These are phyloP conservation scores for Aspergillus fumigatiaffinis DNA, from an alignment of 2,329 filamentous ascomycete genomes.

Conservation along the genomic window DNA sequence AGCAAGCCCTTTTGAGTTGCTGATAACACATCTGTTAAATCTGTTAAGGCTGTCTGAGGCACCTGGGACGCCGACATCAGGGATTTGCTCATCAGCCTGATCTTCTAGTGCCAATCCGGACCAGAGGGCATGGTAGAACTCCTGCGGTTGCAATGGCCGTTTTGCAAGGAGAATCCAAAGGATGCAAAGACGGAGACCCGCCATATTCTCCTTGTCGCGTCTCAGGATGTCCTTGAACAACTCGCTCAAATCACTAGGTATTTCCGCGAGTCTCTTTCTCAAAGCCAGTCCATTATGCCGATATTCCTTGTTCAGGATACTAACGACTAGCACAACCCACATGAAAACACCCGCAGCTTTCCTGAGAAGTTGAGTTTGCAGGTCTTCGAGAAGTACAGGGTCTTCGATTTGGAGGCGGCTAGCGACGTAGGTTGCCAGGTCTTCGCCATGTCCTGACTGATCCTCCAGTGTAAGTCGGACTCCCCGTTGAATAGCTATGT, in stretches of 20 bases:
- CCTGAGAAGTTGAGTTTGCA: constrained; percentile 30
- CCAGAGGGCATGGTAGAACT: constrained; percentile 17
- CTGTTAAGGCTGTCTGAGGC: background rate
- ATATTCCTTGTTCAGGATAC: constrained; percentile 45
- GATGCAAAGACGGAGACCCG: constrained; percentile 45
- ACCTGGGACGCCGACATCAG: constrained; percentile 4
- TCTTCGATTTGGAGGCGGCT: constrained; percentile 15
- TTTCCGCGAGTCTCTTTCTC: constrained; percentile 32
- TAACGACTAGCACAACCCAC: constrained; percentile 45
- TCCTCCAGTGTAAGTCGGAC: constrained; percentile 37
- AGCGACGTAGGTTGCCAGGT: constrained; percentile 17
- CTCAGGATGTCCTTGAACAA: constrained; percentile 52
- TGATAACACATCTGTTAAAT: constrained; percentile 13
- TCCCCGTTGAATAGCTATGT: constrained; percentile 31
- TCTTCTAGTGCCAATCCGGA: constrained; percentile 6
- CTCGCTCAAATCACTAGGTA: constrained; percentile 41
- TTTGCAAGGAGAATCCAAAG: constrained; percentile 52
- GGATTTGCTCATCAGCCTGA: constrained; percentile 1
- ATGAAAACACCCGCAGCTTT: constrained; percentile 45
- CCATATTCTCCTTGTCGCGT: constrained; percentile 42
- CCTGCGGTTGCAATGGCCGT: background rate
- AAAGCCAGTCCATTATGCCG: constrained; percentile 22
- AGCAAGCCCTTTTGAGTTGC: constrained; percentile 29
- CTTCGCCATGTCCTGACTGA: constrained; percentile 35
- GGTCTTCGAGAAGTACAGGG: constrained; percentile 15